Base-by-base conservation (phyloP, 306 rosid species). In the Trifolium repens region DNA sequence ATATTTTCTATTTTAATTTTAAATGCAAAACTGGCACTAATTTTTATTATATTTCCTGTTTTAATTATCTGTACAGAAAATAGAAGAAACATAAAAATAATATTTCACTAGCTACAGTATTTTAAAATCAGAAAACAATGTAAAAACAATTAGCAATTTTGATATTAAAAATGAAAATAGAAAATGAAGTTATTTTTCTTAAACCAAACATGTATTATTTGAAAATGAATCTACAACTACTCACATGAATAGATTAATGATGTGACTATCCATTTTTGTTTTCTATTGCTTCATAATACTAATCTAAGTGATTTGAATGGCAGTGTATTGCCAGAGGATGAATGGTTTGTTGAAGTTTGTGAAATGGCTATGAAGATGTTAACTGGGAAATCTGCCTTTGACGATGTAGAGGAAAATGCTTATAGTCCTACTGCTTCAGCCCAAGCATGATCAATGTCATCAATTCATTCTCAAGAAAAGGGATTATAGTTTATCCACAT, bases 281-380 rank as follows among this genome's bases (percentile, higher is more conserved):
- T 50, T 50, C 7, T 43, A 57, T 40, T 43, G 55, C 75, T 71
- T 72, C 43, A 14, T 73, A 34, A 13, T 32, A 58, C 74, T 69
- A 16, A 74, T 39, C 30, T 14, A 19, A 19, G 64, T 46, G 40
- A 37, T 63, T 54, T 79, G 66, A 81, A 72, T 32, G 70, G 26
- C 90, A 94, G 98, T 75, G 76, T 78, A 9, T 82, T 89, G 83
- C 99, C 97, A 24, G 96, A 92, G 76, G 96, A 91, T 69, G 99
- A 90, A 43, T 94, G 96, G 96, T 94, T 94, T 82, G 99, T 92
- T 67, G 93, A 94, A 82, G 93, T 92, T 43, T 85, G 91, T 14
- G 96, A 92, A 81, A 94, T 92, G 69, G 89, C 97, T 24, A 74
- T 89, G 58, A 89, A 94, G 88, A 88, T 90, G 89, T 63, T 92